Evolutionary conservation across 2,329 filamentous ascomycete species (phyloP), one percentile per base, ranked within the genome.

Genomic region (Atkinsonella texensis): DNA sequence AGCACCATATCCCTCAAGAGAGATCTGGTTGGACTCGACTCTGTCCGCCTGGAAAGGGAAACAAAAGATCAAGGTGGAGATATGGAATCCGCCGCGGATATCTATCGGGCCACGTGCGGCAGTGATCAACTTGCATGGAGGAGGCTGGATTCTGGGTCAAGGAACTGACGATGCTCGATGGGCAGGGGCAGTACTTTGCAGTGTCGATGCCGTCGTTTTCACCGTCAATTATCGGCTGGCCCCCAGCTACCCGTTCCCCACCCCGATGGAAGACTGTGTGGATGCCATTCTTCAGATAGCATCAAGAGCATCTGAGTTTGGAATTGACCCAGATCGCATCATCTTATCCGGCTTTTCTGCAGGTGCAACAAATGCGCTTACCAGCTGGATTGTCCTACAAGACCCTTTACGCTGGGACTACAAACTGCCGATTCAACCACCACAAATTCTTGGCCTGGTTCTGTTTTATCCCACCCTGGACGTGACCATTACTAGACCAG

Each of bases 161-260:
- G 79, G 75, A 3, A 81, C 77, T 4, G 79, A 85, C 60, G 82
- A 85, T 59, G 75, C 79, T 13, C 72, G 80, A 42, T 84, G 81
- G 71, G 78, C 76, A 6, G 70, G 74, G 4, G 68, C 73, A 38
- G 74, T 82, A 3, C 65, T 76, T 40, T 66, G 74, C 28, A 67
- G 72, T 4, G 68, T 77, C 12, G 73, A 78, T 49, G 79, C 76
- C 31, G 69, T 85, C 20, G 74, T 84, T 51, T 75, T 85, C 54
- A 79, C 76, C 1, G 79, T 84, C 57, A 80, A 84, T 58, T 86
- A 87, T 61, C 75, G 83, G n/a, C 73, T 85, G 2, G 81, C 82
- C 0, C 83, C 83, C 0, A 76, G 78, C 58, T 71, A 77, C 56
- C 81, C 81, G 0, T 85, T 83, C 60, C 83, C 82, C 1, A 77